Conservation (phyloP, 768 basidiomycete genomes). For the Lyophyllum shimeji region DNA sequence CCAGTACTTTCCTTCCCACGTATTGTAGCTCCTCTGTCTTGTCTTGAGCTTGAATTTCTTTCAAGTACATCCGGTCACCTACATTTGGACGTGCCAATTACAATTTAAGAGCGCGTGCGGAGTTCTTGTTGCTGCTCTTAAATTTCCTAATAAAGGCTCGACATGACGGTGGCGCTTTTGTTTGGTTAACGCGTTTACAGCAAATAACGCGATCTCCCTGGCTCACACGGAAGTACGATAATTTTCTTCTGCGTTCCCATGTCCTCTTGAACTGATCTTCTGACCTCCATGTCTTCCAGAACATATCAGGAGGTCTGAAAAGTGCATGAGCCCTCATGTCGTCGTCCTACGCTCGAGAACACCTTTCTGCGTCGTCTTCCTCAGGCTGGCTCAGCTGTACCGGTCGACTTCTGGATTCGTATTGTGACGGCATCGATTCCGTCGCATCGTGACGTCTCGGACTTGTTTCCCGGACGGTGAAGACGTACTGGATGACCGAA, state of each 20-base stretch:
- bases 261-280: background rate
- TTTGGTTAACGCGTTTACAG: background rate
- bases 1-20: too few species aligned
- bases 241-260: too few species aligned
- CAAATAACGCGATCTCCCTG: background rate
- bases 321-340: background rate
- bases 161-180: background rate
- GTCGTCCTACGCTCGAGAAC: too few species aligned
- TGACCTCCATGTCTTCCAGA: background rate
- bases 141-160: too few species aligned
- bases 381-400: background rate
- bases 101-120: too few species aligned
- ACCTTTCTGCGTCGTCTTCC: background rate
- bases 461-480: background rate
- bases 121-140: too few species aligned
- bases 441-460: background rate
- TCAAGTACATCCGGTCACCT: too few species aligned
- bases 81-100: too few species aligned
- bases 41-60: too few species aligned
- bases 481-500: background rate
- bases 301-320: background rate
- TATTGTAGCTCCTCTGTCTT: too few species aligned
- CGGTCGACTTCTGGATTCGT: background rate
- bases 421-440: background rate
- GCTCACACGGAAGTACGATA: too few species aligned